Conservation (phyloP, 2,329 filamentous ascomycete species). For the Didymosphaeria variabile region DNA sequence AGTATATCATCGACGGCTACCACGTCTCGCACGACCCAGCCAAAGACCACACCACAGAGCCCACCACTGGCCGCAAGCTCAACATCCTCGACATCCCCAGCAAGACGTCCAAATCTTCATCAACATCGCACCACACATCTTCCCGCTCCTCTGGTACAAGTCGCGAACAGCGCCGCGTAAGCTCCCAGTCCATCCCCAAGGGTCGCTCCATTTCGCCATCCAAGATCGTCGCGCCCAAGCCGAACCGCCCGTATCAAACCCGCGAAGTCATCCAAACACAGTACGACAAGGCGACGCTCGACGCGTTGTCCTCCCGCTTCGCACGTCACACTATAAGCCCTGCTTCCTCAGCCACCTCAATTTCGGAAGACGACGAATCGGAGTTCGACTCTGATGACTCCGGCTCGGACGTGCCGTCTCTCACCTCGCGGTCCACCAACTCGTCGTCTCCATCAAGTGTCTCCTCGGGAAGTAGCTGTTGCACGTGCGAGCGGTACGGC, state of each 20-base stretch:
- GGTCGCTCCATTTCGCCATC: slow-evolving; percentile 88
- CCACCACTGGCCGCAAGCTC: slow-evolving; percentile 94
- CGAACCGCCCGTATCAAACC: slow-evolving; percentile 85
- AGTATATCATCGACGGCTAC: slow-evolving; percentile 98
- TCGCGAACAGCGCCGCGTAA: slow-evolving; percentile 61
- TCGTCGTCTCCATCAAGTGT: slow-evolving; percentile 74
- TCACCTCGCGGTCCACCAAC: slow-evolving; percentile 74
- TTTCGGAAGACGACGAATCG: slow-evolving; percentile 58
- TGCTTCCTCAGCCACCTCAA: slow-evolving; percentile 71
- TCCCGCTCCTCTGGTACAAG: slow-evolving; percentile 55
- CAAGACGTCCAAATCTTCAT: slow-evolving; percentile 53
- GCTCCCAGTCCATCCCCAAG: slow-evolving; percentile 76
- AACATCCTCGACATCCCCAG: slow-evolving; percentile 94
- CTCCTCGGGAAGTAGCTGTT: slow-evolving; percentile 64
- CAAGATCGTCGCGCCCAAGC: slow-evolving; percentile 90
- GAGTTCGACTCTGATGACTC: slow-evolving; percentile 71
- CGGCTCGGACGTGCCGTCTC: slow-evolving; percentile 73
- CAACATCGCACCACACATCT: slow-evolving; percentile 51
- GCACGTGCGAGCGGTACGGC: slow-evolving; percentile 95
- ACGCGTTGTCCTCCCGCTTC: slow-evolving; percentile 82
- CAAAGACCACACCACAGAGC: slow-evolving; percentile 87
- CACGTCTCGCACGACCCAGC: slow-evolving; percentile 96
- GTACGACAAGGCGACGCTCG: slow-evolving; percentile 78
- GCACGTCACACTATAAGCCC: slow-evolving; percentile 75
- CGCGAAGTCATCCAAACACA: slow-evolving; percentile 85